These are phyloP conservation scores for Glebionis coronaria DNA, from an alignment of 129 eudicot species.

Conservation along the genomic window DNA sequence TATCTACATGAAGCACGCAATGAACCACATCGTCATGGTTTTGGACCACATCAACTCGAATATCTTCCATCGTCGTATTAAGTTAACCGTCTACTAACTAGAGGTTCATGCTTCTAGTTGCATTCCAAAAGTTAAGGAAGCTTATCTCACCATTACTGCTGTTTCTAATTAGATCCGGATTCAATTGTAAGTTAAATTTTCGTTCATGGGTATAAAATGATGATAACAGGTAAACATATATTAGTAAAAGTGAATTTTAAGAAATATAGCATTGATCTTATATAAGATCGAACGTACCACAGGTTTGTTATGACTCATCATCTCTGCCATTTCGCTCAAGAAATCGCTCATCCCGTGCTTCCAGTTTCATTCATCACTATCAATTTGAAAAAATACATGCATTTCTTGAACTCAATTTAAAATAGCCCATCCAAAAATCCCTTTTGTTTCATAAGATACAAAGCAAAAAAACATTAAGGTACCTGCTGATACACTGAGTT, in stretches of 20 bases:
- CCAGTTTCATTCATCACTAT: slow-evolving; percentile 11
- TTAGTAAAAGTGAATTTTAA: too few relatives aligned
- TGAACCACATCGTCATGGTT: slow-evolving; percentile 7
- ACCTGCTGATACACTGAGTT: slow-evolving; percentile 17
- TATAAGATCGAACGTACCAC: slow-evolving; percentile 49
- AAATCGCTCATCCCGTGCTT: slow-evolving; percentile 90
- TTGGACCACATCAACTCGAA: slow-evolving; percentile 10
- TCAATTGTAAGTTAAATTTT: not conserved
- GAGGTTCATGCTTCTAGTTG: slow-evolving; percentile 1
- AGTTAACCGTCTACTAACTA: not conserved
- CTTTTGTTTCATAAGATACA: not conserved
- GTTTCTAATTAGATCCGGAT: not conserved
- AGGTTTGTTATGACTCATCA: slow-evolving; percentile 70
- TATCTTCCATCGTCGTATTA: slow-evolving; percentile 8
- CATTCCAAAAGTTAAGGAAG: too few relatives aligned
- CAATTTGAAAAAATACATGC: slow-evolving; percentile 9
- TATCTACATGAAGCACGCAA: not conserved
- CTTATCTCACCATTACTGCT: not conserved
- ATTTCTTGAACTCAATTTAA: too few relatives aligned
- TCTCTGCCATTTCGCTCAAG: slow-evolving; percentile 73
- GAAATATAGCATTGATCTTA: too few relatives aligned
- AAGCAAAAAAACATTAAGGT: not conserved
- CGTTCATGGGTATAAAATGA: not conserved
- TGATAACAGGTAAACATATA: not conserved
- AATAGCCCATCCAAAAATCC: not conserved